Conservation (phyloP, 768 basidiomycete genomes). For the Russula dissimulans region DNA sequence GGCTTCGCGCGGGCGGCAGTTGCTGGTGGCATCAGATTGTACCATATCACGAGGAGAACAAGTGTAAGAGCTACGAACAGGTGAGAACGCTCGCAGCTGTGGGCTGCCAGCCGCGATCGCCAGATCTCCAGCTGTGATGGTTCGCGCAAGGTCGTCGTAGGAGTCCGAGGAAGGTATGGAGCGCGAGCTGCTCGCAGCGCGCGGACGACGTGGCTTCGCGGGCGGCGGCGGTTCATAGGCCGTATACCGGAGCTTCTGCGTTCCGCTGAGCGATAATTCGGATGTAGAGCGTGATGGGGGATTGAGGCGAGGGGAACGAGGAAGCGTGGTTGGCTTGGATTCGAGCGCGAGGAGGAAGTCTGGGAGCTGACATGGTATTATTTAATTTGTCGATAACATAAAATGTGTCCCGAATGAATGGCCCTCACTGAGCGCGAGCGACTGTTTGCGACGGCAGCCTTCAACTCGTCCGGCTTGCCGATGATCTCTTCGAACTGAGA, state of each 20-base stretch:
- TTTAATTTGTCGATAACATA: background rate
- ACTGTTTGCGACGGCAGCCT: conserved; percentile 39
- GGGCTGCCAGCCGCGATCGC: conserved; percentile 19
- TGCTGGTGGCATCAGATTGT: background rate
- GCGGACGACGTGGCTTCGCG: conserved; percentile 27
- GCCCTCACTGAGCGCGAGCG: conserved; percentile 47
- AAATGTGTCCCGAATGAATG: background rate
- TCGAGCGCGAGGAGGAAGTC: conserved; percentile 54
- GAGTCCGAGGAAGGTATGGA: conserved; percentile 29
- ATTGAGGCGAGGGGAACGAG: conserved; percentile 14
- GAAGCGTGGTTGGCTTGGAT: conserved; percentile 20
- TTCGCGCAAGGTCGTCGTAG: conserved; percentile 23
- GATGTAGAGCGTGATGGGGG: conserved; percentile 20
- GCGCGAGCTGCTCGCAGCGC: conserved; percentile 28
- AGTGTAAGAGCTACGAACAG: conserved; percentile 8
- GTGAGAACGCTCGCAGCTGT: conserved; percentile 12
- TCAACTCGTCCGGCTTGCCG: conserved; percentile 36
- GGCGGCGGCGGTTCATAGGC: conserved; percentile 59
- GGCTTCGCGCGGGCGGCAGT: background rate
- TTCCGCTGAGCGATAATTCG: conserved; percentile 26
- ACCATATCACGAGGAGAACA: background rate
- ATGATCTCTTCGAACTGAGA: conserved; percentile 51
- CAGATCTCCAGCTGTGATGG: conserved; percentile 19
- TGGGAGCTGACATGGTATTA: conserved; percentile 44
- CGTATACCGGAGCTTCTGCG: conserved; percentile 51